phyloP scores from a whole-genome alignment of 1,139 yeast genomes.

The Suzukiozyma palmioleophila region DNA sequence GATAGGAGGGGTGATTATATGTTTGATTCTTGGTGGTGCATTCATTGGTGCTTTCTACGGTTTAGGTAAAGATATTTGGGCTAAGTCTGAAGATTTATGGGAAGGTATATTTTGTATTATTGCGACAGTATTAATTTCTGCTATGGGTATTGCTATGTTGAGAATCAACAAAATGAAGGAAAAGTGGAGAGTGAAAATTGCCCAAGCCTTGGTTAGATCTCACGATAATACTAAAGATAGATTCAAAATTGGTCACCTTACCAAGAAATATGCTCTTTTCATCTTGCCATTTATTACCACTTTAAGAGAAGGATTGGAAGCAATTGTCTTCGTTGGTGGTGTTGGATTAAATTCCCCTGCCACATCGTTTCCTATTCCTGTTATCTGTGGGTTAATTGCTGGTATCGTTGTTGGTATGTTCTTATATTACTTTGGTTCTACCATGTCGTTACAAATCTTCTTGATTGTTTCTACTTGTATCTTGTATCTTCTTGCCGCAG shows the following conservation, averaged over 20 bases:
- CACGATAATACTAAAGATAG: conserved; percentile 27
- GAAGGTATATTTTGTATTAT: conserved; percentile 84
- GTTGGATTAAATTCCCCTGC: conserved; percentile 78
- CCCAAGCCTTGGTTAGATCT: conserved; percentile 58
- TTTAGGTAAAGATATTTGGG: conserved; percentile 80
- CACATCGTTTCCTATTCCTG: conserved; percentile 81
- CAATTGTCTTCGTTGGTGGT: conserved; percentile 88
- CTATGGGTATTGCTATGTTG: conserved; percentile 91
- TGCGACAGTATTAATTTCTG: conserved; percentile 77
- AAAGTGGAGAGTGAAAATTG: conserved; percentile 89
- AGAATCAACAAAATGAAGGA: conserved; percentile 86
- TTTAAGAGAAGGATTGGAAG: conserved; percentile 87
- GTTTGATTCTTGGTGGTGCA: conserved; percentile 76
- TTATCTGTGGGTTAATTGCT: conserved; percentile 68
- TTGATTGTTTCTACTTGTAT: conserved; percentile 77
- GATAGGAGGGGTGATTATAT: conserved; percentile 60
- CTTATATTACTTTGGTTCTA: conserved; percentile 73
- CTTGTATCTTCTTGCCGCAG: conserved; percentile 81
- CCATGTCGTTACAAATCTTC: conserved; percentile 74
- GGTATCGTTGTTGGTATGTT: conserved; percentile 64
- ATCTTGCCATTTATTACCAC: conserved; percentile 79
- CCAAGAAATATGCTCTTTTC: conserved; percentile 71
- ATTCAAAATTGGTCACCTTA: conserved; percentile 32
- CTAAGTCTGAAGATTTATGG: conserved; percentile 84
- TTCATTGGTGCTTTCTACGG: conserved; percentile 83